Evolutionary conservation across 139 green algal species (phyloP), one percentile per base, ranked within the genome.

Genomic region (Tetradesmus lagerheimii): DNA sequence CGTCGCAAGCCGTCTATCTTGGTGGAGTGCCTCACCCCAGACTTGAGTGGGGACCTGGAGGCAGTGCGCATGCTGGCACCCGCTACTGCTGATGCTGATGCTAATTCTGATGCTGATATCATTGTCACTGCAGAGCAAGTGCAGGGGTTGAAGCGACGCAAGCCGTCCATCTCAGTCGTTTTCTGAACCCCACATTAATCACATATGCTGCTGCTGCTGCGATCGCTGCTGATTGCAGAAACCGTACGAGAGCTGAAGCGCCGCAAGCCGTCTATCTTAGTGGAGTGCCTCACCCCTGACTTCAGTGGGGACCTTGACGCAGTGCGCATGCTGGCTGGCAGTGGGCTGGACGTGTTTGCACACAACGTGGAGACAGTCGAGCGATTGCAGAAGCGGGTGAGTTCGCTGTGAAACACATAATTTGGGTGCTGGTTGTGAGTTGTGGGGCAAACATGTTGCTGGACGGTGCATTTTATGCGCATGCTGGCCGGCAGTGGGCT

Each of bases 351-450:
- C 89, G 98, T 99, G 23, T 99, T 96, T 94, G 98, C 98, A 5
- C 98, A 99, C 96, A 99, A 99, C 93, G 93, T 99, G 27, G 98
- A 99, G 94, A 99, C 98, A 1, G 97, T 99, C 47, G 92, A 97
- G 34, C 78, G 95, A 50, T 94, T 99, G 92, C 95, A 98, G 92
- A 91, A 88, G 53, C 87, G 96, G 0, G 97, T 99, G n/a, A 34
- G 82, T 4, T 75, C 15, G 15, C 29, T 14, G 14, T 57, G 11
- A 57, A 57, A 57, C 45, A 57, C 11, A n/a, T n/a, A n/a, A n/a
- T n/a, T n/a, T n/a, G n/a, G n/a, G n/a, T n/a, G n/a, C n/a, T n/a
- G n/a, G n/a, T n/a, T n/a, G n/a, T n/a, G n/a, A n/a, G n/a, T n/a
- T n/a, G n/a, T n/a, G n/a, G 47, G 43, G 43, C 4, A 4, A 50